Evolutionary conservation across 106 monocot species (phyloP).

Genomic region (Dendrobium catenatum): DNA sequence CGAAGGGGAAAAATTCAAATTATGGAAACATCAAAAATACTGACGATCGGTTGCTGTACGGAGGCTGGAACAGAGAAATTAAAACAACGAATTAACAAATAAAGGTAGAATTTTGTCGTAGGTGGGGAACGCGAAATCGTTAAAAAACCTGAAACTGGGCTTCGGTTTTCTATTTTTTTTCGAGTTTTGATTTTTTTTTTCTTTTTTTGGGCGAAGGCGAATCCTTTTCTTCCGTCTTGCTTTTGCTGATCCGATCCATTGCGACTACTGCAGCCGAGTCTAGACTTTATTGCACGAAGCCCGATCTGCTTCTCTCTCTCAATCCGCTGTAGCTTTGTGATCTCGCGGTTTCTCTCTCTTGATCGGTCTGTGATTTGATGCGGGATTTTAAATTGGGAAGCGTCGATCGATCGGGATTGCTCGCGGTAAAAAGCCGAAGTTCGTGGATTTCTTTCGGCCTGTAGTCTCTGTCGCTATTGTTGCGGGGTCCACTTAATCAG

Average conservation of each 20-base stretch:
- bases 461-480: not conserved
- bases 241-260: slow-evolving; percentile 18
- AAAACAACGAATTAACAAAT: not conserved
- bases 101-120: not conserved
- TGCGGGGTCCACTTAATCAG: not conserved
- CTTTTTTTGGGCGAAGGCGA: not conserved
- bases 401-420: slow-evolving; percentile 2
- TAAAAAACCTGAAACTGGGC: not conserved
- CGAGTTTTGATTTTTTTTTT: slow-evolving; percentile 2
- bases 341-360: slow-evolving; percentile 4
- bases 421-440: not conserved
- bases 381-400: not conserved
- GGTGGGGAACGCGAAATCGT: not conserved
- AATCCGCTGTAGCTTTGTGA: not conserved
- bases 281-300: slow-evolving; percentile 10
- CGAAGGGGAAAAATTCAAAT: not conserved
- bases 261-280: not conserved
- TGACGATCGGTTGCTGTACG: not conserved
- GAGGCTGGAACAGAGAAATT: not conserved
- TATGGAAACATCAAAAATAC: not conserved
- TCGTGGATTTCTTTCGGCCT: not conserved
- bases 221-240: slow-evolving; percentile 11
- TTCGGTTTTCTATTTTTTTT: not conserved
- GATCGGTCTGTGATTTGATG: not conserved
- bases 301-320: slow-evolving; percentile 5